Evolutionary conservation across 148 eudicot species (phyloP).

Genomic region (Selenicereus undatus): DNA sequence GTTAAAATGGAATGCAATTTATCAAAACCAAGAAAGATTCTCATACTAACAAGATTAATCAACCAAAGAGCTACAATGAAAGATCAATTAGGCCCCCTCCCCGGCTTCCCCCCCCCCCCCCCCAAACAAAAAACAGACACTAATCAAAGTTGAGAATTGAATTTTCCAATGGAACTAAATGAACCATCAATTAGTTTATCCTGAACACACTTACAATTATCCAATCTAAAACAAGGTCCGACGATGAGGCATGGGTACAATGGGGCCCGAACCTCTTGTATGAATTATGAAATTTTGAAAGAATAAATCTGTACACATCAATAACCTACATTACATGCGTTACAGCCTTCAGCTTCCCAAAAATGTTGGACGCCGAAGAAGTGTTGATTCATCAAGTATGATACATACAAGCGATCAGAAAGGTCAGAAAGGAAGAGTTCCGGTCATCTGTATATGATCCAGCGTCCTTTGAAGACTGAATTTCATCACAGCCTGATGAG

Average conservation of each 20-base stretch:
- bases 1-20: no score
- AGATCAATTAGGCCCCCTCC: no score
- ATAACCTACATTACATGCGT: background rate
- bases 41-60: no score
- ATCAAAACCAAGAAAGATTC: no score
- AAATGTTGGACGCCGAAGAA: background rate
- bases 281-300: slow-evolving; percentile 14
- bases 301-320: slow-evolving; percentile 18
- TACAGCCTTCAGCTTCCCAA: slow-evolving; percentile 10
- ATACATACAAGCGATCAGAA: background rate
- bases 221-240: background rate
- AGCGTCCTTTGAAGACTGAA: slow-evolving; percentile 61
- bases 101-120: no score
- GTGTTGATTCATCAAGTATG: background rate
- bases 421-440: slow-evolving; percentile 54
- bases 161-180: no score
- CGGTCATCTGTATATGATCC: slow-evolving; percentile 59
- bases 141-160: no score
- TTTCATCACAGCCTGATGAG: slow-evolving; percentile 56
- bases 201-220: background rate
- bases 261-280: background rate
- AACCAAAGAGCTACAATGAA: no score
- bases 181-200: no score
- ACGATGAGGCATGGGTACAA: background rate
- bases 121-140: no score